Conservation (phyloP, 225 moss, liverwort and hornwort species). For the Lunularia cruciata region DNA sequence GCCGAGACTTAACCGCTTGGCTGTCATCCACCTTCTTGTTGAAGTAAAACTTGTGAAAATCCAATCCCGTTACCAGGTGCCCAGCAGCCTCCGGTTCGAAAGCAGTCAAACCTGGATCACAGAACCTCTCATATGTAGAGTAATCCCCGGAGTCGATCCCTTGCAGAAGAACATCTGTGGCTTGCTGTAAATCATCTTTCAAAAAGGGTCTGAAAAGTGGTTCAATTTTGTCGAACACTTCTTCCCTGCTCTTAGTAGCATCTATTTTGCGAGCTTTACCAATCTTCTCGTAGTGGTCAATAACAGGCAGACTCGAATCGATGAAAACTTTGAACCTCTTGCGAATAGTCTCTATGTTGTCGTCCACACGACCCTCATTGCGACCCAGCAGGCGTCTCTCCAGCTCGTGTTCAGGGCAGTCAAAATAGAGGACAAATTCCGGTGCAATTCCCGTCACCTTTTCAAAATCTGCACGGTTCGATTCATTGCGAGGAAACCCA, state of each 20-base stretch:
- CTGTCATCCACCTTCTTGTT: slow-evolving; percentile 18
- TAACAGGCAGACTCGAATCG: slow-evolving; percentile 77
- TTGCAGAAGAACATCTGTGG: slow-evolving; percentile 75
- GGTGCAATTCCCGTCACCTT: slow-evolving; percentile 72
- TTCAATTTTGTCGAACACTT: slow-evolving; percentile 68
- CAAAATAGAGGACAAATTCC: slow-evolving; percentile 78
- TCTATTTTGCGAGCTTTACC: slow-evolving; percentile 79
- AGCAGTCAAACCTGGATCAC: slow-evolving; percentile 80
- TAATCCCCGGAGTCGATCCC: slow-evolving; percentile 80
- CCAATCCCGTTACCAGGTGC: slow-evolving; percentile 54
- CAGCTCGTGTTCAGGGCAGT: slow-evolving; percentile 80
- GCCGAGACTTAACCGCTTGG: background rate
- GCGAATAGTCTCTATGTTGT: slow-evolving; percentile 84
- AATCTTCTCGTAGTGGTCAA: slow-evolving; percentile 56
- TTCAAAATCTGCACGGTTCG: slow-evolving; percentile 84
- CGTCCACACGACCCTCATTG: slow-evolving; percentile 93
- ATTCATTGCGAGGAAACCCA: slow-evolving; percentile 92
- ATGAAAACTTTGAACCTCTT: slow-evolving; percentile 84
- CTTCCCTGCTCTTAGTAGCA: slow-evolving; percentile 63
- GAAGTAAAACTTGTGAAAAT: slow-evolving; percentile 60
- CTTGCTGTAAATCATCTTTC: slow-evolving; percentile 40
- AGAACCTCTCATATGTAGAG: slow-evolving; percentile 63
- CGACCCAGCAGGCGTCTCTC: slow-evolving; percentile 85
- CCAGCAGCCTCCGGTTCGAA: slow-evolving; percentile 75
- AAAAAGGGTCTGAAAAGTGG: slow-evolving; percentile 70